phyloP scores from a whole-genome alignment of 2,329 filamentous ascomycete genomes.

The Neofusicoccum ribis region DNA sequence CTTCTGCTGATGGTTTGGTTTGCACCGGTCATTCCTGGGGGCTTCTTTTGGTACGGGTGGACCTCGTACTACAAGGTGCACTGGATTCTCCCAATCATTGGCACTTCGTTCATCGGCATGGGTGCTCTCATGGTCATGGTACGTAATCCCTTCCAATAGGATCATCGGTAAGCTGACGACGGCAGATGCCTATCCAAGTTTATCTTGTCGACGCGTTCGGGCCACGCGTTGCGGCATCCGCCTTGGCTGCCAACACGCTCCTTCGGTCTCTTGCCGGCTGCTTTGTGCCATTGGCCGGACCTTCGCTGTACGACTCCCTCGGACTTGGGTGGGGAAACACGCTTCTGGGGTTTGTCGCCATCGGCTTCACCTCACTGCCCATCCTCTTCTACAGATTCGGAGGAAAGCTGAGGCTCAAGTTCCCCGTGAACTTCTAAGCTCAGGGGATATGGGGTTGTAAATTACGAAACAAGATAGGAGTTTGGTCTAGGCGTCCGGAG shows the following conservation, averaged over 20 bases:
- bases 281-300: conserved; percentile 26
- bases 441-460: not conserved
- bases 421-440: not conserved
- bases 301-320: conserved; percentile 21
- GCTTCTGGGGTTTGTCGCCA: conserved; percentile 67
- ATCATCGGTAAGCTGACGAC: not conserved
- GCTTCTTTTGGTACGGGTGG: conserved; percentile 44
- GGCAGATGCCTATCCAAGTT: conserved; percentile 28
- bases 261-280: conserved; percentile 24
- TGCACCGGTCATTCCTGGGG: conserved; percentile 35
- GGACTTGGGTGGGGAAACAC: conserved; percentile 26
- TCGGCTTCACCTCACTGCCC: conserved; percentile 67
- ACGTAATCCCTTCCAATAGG: not conserved
- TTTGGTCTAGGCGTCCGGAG: no score
- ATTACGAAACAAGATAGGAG: no score
- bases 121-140: conserved; percentile 1
- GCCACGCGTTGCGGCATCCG: conserved; percentile 34
- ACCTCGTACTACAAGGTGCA: not conserved
- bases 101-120: not conserved
- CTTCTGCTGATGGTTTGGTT: conserved; percentile 20
- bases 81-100: conserved; percentile 1
- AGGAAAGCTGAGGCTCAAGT: conserved; percentile 42
- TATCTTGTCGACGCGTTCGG: conserved; percentile 39
- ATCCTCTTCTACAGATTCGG: conserved; percentile 72
- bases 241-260: conserved; percentile 32